These are phyloP conservation scores for Tolypocladium sp. DNA, from an alignment of 2,329 filamentous ascomycete genomes.

Conservation along the genomic window DNA sequence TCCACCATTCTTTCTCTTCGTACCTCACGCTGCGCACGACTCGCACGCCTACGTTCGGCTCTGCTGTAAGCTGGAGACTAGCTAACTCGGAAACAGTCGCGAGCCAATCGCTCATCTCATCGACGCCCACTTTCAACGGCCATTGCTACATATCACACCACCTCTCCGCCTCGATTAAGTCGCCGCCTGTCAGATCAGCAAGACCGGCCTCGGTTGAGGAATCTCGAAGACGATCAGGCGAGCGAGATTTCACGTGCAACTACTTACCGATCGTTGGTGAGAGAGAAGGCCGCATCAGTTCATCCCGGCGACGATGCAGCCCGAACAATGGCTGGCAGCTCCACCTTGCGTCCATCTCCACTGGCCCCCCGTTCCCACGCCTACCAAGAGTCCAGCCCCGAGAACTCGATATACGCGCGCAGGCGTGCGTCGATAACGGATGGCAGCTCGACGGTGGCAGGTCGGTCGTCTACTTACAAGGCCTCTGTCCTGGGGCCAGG, in stretches of 20 bases:
- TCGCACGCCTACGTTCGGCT: neutral
- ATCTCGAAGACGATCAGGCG: conserved; percentile 34
- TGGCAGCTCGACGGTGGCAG: conserved; percentile 25
- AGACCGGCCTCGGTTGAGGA: conserved; percentile 30
- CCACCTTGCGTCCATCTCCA: conserved; percentile 31
- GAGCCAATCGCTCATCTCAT: conserved; percentile 34
- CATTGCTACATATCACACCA: conserved; percentile 35
- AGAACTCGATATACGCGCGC: conserved; percentile 18
- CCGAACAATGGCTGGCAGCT: conserved; percentile 20
- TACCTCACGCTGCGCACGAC: neutral
- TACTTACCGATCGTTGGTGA: conserved; percentile 30
- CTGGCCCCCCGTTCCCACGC: conserved; percentile 39
- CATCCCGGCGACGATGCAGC: conserved; percentile 27
- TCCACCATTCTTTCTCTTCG: neutral
- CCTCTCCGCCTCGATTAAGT: conserved; percentile 39
- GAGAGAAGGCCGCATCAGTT: conserved; percentile 32
- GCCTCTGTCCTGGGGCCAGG: conserved; percentile 11
- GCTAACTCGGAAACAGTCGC: conserved; percentile 28
- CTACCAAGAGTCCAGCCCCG: conserved; percentile 32
- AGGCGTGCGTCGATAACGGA: conserved; percentile 40
- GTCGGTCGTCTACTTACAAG: conserved; percentile 36
- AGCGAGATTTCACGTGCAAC: conserved; percentile 30
- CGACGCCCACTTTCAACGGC: conserved; percentile 45
- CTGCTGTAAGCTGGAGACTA: neutral
- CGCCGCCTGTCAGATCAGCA: conserved; percentile 51